Evolutionary conservation across 2,329 filamentous ascomycete species (phyloP).

Genomic region (Arthrinium phaeospermum): DNA sequence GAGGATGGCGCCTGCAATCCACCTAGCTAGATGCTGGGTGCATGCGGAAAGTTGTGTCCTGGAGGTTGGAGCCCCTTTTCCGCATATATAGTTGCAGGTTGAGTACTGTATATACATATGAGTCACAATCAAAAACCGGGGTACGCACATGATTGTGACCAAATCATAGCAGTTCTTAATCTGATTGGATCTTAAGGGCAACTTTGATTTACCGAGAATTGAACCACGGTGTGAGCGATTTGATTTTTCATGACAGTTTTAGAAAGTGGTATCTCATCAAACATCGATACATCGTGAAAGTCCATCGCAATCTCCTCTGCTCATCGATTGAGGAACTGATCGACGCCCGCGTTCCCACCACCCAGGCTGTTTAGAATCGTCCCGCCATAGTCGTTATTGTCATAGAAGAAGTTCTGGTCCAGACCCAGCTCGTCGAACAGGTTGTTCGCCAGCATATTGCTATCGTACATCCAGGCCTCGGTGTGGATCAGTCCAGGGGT

Average conservation of each 20-base stretch:
- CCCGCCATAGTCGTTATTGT: constrained; percentile 31
- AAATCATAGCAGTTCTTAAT: no score
- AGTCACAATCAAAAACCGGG: neutral
- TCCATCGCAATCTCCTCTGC: neutral
- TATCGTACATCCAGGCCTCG: constrained; percentile 29
- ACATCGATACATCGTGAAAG: neutral
- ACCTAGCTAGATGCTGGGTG: neutral
- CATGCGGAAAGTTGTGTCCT: neutral
- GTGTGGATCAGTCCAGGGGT: constrained; percentile 2
- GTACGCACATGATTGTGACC: neutral
- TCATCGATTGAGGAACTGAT: neutral
- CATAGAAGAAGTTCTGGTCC: constrained; percentile 38
- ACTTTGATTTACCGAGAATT: no score
- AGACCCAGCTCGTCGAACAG: constrained; percentile 35
- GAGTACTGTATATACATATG: no score
- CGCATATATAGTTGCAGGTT: no score
- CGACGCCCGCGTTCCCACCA: neutral
- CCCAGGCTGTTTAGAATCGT: constrained; percentile 28
- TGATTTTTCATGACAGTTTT: neutral
- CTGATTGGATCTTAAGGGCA: no score
- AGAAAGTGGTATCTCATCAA: neutral
- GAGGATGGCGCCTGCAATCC: neutral
- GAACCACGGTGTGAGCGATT: neutral
- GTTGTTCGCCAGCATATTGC: constrained; percentile 31
- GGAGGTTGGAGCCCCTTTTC: neutral